Evolutionary conservation across 2,329 filamentous ascomycete genomes (phyloP), one percentile per base, ranked within the genome.

Genomic region (Colletotrichum sp.): DNA sequence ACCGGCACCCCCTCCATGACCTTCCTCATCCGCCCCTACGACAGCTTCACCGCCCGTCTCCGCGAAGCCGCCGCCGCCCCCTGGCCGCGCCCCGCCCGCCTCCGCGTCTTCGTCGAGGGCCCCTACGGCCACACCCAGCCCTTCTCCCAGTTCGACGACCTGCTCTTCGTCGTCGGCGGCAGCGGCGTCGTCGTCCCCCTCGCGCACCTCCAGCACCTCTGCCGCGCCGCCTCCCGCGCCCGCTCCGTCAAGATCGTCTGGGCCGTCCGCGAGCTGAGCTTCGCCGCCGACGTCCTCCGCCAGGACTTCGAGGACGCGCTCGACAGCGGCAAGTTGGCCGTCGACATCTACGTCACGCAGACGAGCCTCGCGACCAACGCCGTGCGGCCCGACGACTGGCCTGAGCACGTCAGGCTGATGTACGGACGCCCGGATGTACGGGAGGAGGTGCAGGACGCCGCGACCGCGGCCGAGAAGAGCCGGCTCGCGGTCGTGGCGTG

Each of bases 11-110:
- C 74, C 8, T 74, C 79, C 10, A 85, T 88, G 82, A 83, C 83
- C 0, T 88, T 89, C 55, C 80, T 89, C n/a, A 86, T 89, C 59
- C 81, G 87, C 0, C 87, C 87, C 1, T 88, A 88, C 75, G 84
- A 87, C 59, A 82, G 86, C 60, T 88, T 88, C 78, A 89, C 87
- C 0, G 78, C 79, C 1, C 81, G 87, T 3, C 82, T 89, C 0
- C 78, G 82, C 34, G 79, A 84, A 6, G 69, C 80, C 6, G 85
- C 85, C 1, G 79, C 80, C 2, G 68, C 76, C 0, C 39, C 72
- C 2, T 81, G 80, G 74, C 80, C 82, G 0, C 77, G 71, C 4
- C 79, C 82, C 0, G 79, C 80, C 0, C 77, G 80, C 0, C 65
- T 87, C 2, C 82, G 83, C 1, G 80, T 89, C 0, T 79, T 88